These are phyloP conservation scores for Monosporascus sp. DNA, from an alignment of 2,329 filamentous ascomycete species.

Conservation along the genomic window DNA sequence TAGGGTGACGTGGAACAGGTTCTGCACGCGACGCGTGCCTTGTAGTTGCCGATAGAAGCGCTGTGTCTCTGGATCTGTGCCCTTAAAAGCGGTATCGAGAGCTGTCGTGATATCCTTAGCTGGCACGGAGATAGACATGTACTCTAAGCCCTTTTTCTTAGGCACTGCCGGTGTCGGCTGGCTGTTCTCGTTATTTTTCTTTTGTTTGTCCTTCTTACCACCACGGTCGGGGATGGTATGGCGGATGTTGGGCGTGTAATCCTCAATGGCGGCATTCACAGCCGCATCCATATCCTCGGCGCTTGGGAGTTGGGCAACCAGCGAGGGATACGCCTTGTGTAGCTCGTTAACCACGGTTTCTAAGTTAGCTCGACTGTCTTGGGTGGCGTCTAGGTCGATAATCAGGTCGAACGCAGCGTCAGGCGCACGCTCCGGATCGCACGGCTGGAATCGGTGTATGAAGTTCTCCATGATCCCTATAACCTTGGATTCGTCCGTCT, in stretches of 20 bases:
- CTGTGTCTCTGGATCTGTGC: constrained; percentile 45
- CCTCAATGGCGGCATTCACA: constrained; percentile 66
- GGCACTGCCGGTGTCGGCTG: constrained; percentile 22
- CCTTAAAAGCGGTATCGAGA: constrained; percentile 66
- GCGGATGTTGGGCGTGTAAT: constrained; percentile 71
- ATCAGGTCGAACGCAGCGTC: constrained; percentile 79
- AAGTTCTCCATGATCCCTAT: constrained; percentile 94
- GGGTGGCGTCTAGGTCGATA: constrained; percentile 76
- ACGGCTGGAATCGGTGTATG: constrained; percentile 75
- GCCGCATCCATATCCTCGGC: constrained; percentile 73
- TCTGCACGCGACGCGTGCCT: constrained; percentile 68
- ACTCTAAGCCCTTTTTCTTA: constrained; percentile 49
- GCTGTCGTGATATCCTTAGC: constrained; percentile 40
- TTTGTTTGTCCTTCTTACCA: constrained; percentile 39
- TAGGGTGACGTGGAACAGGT: constrained; percentile 88
- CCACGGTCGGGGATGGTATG: constrained; percentile 64
- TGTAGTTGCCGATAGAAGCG: constrained; percentile 72
- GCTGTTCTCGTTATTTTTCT: constrained; percentile 32
- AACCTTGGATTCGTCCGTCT: constrained; percentile 67
- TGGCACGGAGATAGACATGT: constrained; percentile 48
- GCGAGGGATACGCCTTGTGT: constrained; percentile 69
- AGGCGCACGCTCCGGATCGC: constrained; percentile 61
- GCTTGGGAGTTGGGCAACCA: constrained; percentile 67
- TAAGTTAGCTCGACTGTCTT: constrained; percentile 77
- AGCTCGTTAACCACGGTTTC: constrained; percentile 71